Evolutionary conservation across 2,329 filamentous ascomycete species (phyloP).

Genomic region (Monosporascus sp.): DNA sequence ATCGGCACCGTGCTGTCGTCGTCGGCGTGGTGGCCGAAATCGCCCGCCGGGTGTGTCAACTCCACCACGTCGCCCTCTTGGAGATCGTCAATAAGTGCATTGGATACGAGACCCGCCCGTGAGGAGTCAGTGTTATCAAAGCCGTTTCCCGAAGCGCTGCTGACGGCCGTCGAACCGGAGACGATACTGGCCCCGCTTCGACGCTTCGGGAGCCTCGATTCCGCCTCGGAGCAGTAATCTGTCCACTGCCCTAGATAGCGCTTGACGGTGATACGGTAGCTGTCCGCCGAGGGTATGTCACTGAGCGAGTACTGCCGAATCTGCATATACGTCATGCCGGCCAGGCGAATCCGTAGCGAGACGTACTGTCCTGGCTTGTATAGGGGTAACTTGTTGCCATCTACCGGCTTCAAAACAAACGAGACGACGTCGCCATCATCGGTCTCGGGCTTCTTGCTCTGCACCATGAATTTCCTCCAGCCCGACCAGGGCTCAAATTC

Average conservation of each 20-base stretch:
- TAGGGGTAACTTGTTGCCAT: constrained; percentile 53
- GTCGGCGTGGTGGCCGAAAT: constrained; percentile 51
- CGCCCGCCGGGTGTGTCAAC: constrained; percentile 62
- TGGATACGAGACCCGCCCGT: constrained; percentile 61
- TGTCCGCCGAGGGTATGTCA: constrained; percentile 54
- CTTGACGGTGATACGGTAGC: constrained; percentile 70
- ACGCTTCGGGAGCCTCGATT: background rate
- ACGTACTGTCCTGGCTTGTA: constrained; percentile 72
- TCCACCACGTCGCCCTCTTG: constrained; percentile 58
- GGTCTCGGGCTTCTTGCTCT: constrained; percentile 60
- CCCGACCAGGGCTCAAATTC: constrained; percentile 58
- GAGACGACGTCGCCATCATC: constrained; percentile 58
- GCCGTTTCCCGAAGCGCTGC: constrained; percentile 26
- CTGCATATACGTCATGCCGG: constrained; percentile 55
- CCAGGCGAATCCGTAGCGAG: constrained; percentile 55
- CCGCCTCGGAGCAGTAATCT: constrained; percentile 15
- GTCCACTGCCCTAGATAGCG: constrained; percentile 51
- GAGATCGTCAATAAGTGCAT: constrained; percentile 60
- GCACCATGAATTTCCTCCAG: constrained; percentile 64
- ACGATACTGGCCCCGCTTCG: constrained; percentile 12
- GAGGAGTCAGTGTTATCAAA: constrained; percentile 23
- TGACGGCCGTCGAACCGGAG: constrained; percentile 25
- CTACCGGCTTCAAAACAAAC: constrained; percentile 63
- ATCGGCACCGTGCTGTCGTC: constrained; percentile 41
- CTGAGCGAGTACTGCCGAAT: constrained; percentile 69